A percentile compares a stretch with the other conserved stretches of the same genome.
These are phyloP conservation scores for Colletotrichum sp. DNA, from an alignment of 2,329 filamentous ascomycete genomes.

Conservation along the genomic window DNA sequence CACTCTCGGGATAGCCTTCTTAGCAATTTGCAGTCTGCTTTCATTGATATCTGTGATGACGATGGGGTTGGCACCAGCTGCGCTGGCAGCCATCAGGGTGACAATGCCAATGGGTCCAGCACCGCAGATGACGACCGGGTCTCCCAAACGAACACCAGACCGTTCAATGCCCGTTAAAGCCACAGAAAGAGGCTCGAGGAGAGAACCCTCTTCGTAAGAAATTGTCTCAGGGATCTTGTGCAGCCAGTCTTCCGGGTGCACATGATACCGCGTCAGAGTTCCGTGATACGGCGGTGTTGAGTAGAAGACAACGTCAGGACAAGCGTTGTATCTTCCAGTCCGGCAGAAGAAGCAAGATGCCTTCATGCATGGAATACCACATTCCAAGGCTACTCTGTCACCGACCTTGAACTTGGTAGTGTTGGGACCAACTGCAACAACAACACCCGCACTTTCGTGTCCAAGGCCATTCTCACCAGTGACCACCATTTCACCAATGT, in stretches of 20 bases:
- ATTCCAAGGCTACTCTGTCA: slow-evolving; percentile 14
- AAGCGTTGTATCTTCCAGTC: slow-evolving; percentile 44
- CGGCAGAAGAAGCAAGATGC: slow-evolving; percentile 37
- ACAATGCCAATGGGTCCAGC: slow-evolving; percentile 42
- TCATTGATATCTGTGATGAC: slow-evolving; percentile 45
- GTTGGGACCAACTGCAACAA: not conserved
- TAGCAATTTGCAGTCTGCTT: not conserved
- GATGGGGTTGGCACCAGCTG: slow-evolving; percentile 46
- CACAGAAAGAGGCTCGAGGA: slow-evolving; percentile 53
- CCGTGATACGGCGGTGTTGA: slow-evolving; percentile 43
- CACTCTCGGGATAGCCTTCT: not conserved
- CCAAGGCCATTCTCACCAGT: slow-evolving; percentile 26
- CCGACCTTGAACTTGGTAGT: slow-evolving; percentile 5
- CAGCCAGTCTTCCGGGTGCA: slow-evolving; percentile 40
- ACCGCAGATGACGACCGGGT: slow-evolving; percentile 39
- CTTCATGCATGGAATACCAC: slow-evolving; percentile 37
- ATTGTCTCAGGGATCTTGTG: slow-evolving; percentile 41
- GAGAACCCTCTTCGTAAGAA: slow-evolving; percentile 44
- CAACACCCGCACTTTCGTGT: slow-evolving; percentile 9
- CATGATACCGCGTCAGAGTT: slow-evolving; percentile 40
- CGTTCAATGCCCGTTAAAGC: slow-evolving; percentile 49
- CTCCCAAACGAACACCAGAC: slow-evolving; percentile 40
- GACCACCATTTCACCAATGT: slow-evolving; percentile 33
- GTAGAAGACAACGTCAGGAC: slow-evolving; percentile 41
- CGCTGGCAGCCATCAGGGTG: slow-evolving; percentile 44